Base-by-base conservation (phyloP, 2,329 filamentous ascomycete species). In the Trichophyton equinum region DNA sequence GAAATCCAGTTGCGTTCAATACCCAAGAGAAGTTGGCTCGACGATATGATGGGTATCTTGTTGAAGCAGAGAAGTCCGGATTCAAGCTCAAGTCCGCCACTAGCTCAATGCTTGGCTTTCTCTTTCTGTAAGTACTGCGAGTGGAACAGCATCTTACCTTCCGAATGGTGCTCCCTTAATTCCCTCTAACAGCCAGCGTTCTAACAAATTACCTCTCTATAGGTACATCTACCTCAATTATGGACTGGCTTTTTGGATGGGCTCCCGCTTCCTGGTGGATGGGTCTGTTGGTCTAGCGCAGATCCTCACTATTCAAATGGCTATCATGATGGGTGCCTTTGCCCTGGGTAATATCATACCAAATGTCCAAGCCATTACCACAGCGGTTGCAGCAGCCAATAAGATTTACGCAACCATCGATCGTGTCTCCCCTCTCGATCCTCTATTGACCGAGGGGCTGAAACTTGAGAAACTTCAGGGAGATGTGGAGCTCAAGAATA, bases 321-420 rank as follows among this genome's bases (percentile, higher is more conserved):
- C 87, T 22, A 83, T 91, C 67, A 89, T 94, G 81, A 89, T 94
- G 63, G 90, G 89, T 60, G 86, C 89, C 8, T 91, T 94, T 72
- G 86, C 88, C 53, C 77, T 95, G 8, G 88, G 88, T 51, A 90
- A 89, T 65, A 82, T 91, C 20, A 85, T 86, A 0, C 88, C 89
- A 1, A 88, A 92, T 66, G 72, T 85, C 2, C 87, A 90, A 71
- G 86, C 89, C 30, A 91, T 94, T 67, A 85, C 84, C 1, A 87
- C 84, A 5, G 85, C 83, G 40, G 74, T 89, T 3, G 86, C 87
- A 22, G 89, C 89, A 1, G 88, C 87, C 4, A 81, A 82, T 61
- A 94, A 94, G 76, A 91, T 95, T 64, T 92, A 85, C 77, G 87
- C 84, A 70, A 92, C 89, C 6, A 94, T 95, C 65, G 88, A 94